phyloP scores from a whole-genome alignment of 352 stramenopile genomes.

The Phytopythium boreale region DNA sequence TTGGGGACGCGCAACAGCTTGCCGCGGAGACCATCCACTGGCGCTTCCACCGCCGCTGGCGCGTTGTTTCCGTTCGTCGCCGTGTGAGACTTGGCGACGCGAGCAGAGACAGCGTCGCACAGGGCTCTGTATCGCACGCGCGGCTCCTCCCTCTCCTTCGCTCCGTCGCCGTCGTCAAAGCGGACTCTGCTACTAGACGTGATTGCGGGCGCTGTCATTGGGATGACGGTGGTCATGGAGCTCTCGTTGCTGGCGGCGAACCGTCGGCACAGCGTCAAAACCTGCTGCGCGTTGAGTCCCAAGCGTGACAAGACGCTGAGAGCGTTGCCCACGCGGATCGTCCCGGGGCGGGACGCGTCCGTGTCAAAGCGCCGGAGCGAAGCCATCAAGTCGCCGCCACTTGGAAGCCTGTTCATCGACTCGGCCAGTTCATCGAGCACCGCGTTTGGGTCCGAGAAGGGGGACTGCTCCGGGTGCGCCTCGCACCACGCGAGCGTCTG shows the following conservation, averaged over 20 bases:
- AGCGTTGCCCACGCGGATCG: background rate
- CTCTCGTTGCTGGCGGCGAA: conserved; percentile 19
- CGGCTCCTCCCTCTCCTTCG: conserved; percentile 4
- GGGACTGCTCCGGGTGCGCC: conserved; percentile 62
- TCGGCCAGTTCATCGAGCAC: conserved; percentile 4
- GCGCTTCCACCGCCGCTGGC: background rate
- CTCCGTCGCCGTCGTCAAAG: conserved; percentile 2
- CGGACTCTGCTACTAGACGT: background rate
- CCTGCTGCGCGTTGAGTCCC: conserved; percentile 57
- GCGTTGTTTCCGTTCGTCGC: background rate
- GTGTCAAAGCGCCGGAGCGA: background rate
- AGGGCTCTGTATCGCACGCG: conserved; percentile 57
- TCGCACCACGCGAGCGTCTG: conserved; percentile 81
- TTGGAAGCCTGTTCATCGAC: background rate
- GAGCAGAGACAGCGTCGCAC: conserved; percentile 42
- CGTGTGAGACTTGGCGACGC: background rate
- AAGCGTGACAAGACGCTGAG: background rate
- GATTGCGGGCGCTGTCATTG: background rate
- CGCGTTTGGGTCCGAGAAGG: conserved; percentile 39
- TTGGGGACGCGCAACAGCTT: conserved; percentile 5
- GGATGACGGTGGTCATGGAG: background rate
- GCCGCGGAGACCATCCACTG: background rate
- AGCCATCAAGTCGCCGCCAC: background rate
- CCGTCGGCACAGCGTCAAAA: conserved; percentile 52
- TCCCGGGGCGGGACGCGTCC: background rate